phyloP scores from a whole-genome alignment of 1,139 yeast genomes.

The Yamadazyma sp. region DNA sequence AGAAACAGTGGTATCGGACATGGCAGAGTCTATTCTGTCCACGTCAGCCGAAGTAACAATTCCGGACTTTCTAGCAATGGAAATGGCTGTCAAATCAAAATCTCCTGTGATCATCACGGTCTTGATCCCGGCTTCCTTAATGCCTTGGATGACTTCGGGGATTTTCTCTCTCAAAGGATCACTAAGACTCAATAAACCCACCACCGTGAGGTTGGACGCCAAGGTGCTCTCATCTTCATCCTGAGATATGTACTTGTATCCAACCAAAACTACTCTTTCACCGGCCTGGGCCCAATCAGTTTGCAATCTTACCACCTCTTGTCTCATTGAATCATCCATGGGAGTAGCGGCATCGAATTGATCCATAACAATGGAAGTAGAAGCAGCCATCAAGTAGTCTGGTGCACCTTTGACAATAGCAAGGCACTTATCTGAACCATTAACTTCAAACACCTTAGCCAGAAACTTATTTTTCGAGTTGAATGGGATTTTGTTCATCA shows the following conservation, averaged over 20 bases:
- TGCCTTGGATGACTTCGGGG: conserved; percentile 33
- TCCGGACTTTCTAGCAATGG: conserved; percentile 43
- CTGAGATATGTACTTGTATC: conserved; percentile 25
- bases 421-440: conserved; percentile 17
- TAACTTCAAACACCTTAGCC: conserved; percentile 31
- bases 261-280: conserved; percentile 43
- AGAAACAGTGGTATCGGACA: conserved; percentile 9
- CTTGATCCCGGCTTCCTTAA: conserved; percentile 50
- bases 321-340: conserved; percentile 13
- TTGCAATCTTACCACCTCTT: conserved; percentile 27
- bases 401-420: conserved; percentile 52
- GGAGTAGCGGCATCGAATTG: conserved; percentile 18
- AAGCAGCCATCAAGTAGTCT: conserved; percentile 40
- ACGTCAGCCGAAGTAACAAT: conserved; percentile 15
- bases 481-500: conserved; percentile 37
- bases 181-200: conserved; percentile 49
- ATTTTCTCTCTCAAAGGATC: conserved; percentile 53
- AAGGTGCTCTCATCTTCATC: conserved; percentile 15
- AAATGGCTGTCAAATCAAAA: conserved; percentile 51
- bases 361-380: conserved; percentile 17
- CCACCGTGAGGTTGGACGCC: conserved; percentile 23
- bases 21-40: conserved; percentile 25
- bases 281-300: conserved; percentile 42
- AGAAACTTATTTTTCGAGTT: conserved; percentile 51
- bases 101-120: conserved; percentile 58